Base-by-base conservation (phyloP, 441 rosid genomes). In the Populus trichocarpa region DNA sequence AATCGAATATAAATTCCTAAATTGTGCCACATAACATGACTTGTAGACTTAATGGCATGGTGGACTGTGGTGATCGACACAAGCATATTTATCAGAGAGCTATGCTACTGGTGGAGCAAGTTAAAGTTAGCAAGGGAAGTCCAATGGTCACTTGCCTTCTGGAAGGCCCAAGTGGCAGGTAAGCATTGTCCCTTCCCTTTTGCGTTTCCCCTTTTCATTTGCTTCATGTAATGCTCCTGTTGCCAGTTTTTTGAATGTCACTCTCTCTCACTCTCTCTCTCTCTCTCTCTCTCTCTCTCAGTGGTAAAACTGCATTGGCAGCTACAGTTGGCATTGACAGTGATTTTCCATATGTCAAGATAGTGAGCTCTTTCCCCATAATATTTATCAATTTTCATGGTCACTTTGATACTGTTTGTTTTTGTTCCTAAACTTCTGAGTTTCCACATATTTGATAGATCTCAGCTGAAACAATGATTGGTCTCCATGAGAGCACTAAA, bases 291-390 rank as follows among this genome's bases (percentile, higher is more conserved):
- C 46, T 65, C 35, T 35, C 70, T 77, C 69, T 73, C 92, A 94
- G 99, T 86, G 99, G 98, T 79, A 96, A 96, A 89, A 87, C 96
- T 80, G 98, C 99, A 10, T 67, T 96, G 86, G 98, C 98, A 46
- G 98, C 98, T 61, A 96, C 98, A 38, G 93, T 88, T 80, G 99
- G 98, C 79, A 92, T 93, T 73, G 91, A 91, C 81, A 96, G 98
- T 81, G 98, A 94, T 85, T 94, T 94, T 80, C 98, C 99, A 38
- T 96, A 92, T 83, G 98, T 96, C 75, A 94, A 96, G 91, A 96
- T 94, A 73, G 98, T 96, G 89, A 88, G 97, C 74, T 74, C 75
- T 74, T 57, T 4, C 35, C 79, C 72, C 20, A 11, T 22, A 50
- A 36, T 50, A 14, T 11, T 33, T 59, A 40, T 12, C 61, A 57